A percentile compares a stretch with the other conserved stretches of the same genome.
phyloP scores from a whole-genome alignment of 1,284 basidiomycete species.

The Binderoboletus segoi region DNA sequence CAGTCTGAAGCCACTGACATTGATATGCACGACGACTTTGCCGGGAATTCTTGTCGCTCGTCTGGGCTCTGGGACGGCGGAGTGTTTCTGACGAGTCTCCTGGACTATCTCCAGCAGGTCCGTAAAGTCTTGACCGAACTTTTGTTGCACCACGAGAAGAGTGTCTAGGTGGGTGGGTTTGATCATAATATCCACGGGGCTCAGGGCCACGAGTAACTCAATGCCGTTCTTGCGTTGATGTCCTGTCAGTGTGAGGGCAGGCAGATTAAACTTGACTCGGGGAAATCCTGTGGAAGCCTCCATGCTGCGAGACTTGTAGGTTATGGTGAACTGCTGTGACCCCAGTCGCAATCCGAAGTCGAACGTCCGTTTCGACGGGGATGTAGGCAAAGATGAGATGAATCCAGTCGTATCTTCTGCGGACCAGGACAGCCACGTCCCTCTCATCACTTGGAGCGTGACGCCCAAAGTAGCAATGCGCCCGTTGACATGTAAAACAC shows the following conservation, averaged over 20 bases:
- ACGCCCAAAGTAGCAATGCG: constrained; percentile 52
- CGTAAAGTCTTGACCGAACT: constrained; percentile 84
- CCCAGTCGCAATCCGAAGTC: constrained; percentile 66
- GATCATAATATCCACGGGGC: constrained; percentile 69
- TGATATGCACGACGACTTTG: constrained; percentile 53
- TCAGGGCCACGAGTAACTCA: constrained; percentile 61
- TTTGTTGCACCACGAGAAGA: constrained; percentile 76
- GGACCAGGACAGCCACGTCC: constrained; percentile 81
- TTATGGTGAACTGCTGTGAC: constrained; percentile 66
- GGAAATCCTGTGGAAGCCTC: constrained; percentile 42
- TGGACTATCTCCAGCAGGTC: constrained; percentile 70
- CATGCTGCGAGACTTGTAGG: constrained; percentile 45
- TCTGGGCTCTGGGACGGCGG: constrained; percentile 23
- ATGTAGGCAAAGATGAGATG: constrained; percentile 42
- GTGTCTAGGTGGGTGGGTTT: constrained; percentile 83
- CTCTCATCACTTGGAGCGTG: constrained; percentile 78
- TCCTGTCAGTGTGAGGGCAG: constrained; percentile 63
- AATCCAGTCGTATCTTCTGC: constrained; percentile 53
- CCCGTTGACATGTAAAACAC: constrained; percentile 51
- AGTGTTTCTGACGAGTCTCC: constrained; percentile 52
- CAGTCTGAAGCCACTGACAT: constrained; percentile 77
- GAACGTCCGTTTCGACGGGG: constrained; percentile 39
- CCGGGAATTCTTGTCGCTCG: constrained; percentile 4
- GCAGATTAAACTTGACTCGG: constrained; percentile 63
- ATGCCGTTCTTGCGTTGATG: constrained; percentile 50